These are phyloP conservation scores for Agaricus blazei DNA, from an alignment of 768 basidiomycete genomes.

Conservation along the genomic window DNA sequence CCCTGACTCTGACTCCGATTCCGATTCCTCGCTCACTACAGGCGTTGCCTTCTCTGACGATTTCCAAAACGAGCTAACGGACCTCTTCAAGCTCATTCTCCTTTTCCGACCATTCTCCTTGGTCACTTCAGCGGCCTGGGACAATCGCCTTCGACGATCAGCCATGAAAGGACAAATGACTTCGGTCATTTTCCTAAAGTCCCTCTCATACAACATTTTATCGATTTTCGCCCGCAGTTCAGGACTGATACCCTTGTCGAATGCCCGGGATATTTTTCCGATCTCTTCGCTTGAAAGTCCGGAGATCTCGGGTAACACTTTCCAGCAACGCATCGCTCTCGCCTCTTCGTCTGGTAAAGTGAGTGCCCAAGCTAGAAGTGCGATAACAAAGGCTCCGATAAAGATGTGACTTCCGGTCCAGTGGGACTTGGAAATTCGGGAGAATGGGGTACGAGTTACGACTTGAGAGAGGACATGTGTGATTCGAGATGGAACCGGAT, in stretches of 20 bases:
- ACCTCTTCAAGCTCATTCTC: neutral
- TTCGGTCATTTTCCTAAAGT: neutral
- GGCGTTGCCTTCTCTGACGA: neutral
- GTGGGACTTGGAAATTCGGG: neutral
- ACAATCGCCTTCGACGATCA: neutral
- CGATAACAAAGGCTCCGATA: neutral
- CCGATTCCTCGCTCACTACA: too few relatives aligned
- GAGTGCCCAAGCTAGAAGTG: neutral
- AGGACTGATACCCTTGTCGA: neutral
- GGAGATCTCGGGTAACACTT: neutral
- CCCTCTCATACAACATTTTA: neutral
- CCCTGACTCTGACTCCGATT: too few relatives aligned
- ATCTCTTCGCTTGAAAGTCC: neutral
- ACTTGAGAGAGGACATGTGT: neutral
- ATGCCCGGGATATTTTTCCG: neutral
- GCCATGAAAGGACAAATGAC: neutral
- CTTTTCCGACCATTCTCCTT: too few relatives aligned
- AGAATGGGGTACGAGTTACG: neutral
- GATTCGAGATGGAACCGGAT: neutral
- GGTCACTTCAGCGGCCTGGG: neutral
- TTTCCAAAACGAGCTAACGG: neutral
- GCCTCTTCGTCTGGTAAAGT: neutral
- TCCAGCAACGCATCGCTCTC: neutral
- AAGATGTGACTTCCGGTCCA: constrained; percentile 1
- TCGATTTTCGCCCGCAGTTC: neutral